Base-by-base conservation (phyloP, 306 rosid species). In the Quercus berberidifolia region DNA sequence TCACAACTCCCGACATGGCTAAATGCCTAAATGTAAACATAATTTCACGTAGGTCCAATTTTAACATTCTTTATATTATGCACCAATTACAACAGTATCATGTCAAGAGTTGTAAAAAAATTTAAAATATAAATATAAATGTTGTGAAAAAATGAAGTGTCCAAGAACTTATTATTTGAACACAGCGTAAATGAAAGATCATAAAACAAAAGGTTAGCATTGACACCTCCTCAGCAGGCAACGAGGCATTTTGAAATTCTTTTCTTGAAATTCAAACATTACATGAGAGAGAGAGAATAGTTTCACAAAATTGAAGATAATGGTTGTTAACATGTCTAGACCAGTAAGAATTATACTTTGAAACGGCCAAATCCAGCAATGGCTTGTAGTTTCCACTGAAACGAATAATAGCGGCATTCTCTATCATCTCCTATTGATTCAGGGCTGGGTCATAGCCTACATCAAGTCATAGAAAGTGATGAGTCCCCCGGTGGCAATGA, bases 311-410 rank as follows among this genome's bases (percentile, higher is more conserved):
- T 73, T 69, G 84, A 82, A 95, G 87, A 87, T 91, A 92, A 21
- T 90, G 90, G 82, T 93, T 91, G 76, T 93, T 91, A 54, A 95
- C 93, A 84, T 92, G 89, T 84, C 77, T 90, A 79, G 99, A 87
- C 99, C 98, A 92, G 86, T 81, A 92, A 4, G 93, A 83, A 81
- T 85, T 92, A 85, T 95, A 95, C 86, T 91, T 95, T 51, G 97
- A 89, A 87, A 95, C 89, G 82, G 99, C 99, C 58, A 95, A 89
- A 82, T 90, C 91, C 86, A 95, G 80, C 98, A 98, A 95, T 25
- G 99, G 99, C 85, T 95, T 95, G 91, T 91, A 90, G 90, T 95
- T 95, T 80, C 99, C 99, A 18, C 92, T 95, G 90, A 91, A 95
- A 87, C 92, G 99, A 77, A 95, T 84, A 31, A 95, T 98, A 7